These are phyloP conservation scores for Cotoneaster glaucophyllus DNA, from an alignment of 306 rosid genomes.

Conservation along the genomic window DNA sequence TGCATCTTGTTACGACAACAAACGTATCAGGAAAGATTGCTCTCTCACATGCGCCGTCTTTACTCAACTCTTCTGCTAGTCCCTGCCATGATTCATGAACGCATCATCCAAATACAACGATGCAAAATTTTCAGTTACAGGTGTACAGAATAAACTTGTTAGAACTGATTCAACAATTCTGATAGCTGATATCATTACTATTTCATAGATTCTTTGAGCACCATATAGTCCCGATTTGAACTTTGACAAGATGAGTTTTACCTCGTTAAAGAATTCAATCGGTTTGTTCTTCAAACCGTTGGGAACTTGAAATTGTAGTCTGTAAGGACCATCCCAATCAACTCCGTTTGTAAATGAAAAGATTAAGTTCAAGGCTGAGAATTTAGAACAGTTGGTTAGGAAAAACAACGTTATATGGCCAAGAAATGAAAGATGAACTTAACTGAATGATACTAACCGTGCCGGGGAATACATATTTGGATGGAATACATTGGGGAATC, in stretches of 20 bases:
- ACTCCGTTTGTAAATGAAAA: slow-evolving; percentile 93
- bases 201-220: background rate
- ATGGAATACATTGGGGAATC: slow-evolving; percentile 71
- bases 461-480: slow-evolving; percentile 88
- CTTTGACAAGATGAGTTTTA: slow-evolving; percentile 10
- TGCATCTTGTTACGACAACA: slow-evolving; percentile 46
- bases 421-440: background rate
- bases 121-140: background rate
- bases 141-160: background rate
- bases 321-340: slow-evolving; percentile 96
- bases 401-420: slow-evolving; percentile 5
- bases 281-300: slow-evolving; percentile 59
- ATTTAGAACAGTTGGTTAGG: background rate
- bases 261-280: slow-evolving; percentile 79
- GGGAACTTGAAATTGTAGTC: slow-evolving; percentile 72
- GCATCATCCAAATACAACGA: background rate
- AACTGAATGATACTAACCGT: slow-evolving; percentile 31
- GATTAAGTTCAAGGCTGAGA: slow-evolving; percentile 70
- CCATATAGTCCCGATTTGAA: background rate
- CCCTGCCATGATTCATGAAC: slow-evolving; percentile 55
- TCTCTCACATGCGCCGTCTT: slow-evolving; percentile 82
- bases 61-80: slow-evolving; percentile 63
- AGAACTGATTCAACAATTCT: background rate
- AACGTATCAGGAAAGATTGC: slow-evolving; percentile 84
- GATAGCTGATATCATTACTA: background rate